These are phyloP conservation scores for Clonostachys rhizophaga DNA, from an alignment of 2,329 filamentous ascomycete genomes.

Conservation along the genomic window DNA sequence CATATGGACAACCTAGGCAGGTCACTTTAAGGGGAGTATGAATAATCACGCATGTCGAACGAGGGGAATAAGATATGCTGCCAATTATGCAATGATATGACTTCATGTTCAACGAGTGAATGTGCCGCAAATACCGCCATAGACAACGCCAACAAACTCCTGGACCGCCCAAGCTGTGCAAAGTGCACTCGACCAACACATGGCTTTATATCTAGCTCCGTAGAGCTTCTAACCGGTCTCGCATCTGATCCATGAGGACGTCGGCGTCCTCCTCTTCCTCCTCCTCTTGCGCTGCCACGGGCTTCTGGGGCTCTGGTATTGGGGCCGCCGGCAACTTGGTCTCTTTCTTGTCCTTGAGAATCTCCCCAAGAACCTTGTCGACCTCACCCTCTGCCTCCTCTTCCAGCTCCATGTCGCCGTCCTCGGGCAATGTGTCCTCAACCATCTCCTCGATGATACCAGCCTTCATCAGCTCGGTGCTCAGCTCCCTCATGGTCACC, in stretches of 20 bases:
- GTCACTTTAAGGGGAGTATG: too few relatives aligned
- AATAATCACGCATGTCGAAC: too few relatives aligned
- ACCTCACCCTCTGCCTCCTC: conserved; percentile 78
- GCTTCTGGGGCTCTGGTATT: conserved; percentile 47
- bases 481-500: conserved; percentile 83
- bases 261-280: conserved; percentile 84
- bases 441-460: conserved; percentile 99
- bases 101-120: too few relatives aligned
- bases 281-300: conserved; percentile 51
- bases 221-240: conserved; percentile 82
- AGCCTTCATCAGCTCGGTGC: conserved; percentile 84
- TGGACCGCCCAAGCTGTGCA: too few relatives aligned
- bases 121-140: too few relatives aligned
- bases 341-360: conserved; percentile 77
- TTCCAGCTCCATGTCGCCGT: conserved; percentile 66
- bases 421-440: conserved; percentile 76
- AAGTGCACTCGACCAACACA: too few relatives aligned
- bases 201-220: conserved; percentile 57
- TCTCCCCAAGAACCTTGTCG: conserved; percentile 87
- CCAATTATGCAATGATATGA: too few relatives aligned
- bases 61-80: too few relatives aligned
- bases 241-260: conserved; percentile 90
- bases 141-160: too few relatives aligned
- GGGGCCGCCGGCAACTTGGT: conserved; percentile 52
- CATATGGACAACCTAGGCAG: too few relatives aligned